Conservation (phyloP, 192 early-diverging fungal species). For the Rhizophagus sp. region DNA sequence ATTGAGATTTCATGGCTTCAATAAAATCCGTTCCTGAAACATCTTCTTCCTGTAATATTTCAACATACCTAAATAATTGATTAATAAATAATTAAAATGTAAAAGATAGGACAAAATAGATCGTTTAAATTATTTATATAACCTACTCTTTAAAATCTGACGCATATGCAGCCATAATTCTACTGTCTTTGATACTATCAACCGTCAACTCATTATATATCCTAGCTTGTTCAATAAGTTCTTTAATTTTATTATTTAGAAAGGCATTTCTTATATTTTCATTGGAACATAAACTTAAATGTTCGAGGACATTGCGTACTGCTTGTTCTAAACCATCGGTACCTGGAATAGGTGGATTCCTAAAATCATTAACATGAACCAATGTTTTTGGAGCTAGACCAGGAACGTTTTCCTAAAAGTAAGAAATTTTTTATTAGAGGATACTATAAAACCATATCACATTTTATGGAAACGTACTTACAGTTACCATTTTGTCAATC, state of each 20-base stretch:
- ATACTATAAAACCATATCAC: too few relatives aligned
- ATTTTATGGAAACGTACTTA: too few relatives aligned
- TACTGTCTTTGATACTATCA: background rate
- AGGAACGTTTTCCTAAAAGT: too few relatives aligned
- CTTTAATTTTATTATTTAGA: background rate
- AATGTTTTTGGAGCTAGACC: too few relatives aligned
- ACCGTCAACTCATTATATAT: background rate
- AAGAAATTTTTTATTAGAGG: too few relatives aligned
- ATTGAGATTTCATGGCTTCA: constrained; percentile 10
- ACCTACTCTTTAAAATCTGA: constrained; percentile 8
- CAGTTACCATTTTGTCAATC: too few relatives aligned
- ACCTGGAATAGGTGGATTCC: background rate
- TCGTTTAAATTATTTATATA: background rate
- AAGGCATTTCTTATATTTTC: background rate
- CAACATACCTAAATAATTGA: constrained; percentile 9
- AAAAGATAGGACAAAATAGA: too few relatives aligned
- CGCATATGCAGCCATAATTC: background rate
- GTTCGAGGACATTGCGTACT: background rate
- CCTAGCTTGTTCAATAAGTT: background rate
- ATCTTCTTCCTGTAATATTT: constrained; percentile 8
- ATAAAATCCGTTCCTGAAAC: constrained; percentile 7
- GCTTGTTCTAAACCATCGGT: background rate
- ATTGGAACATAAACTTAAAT: background rate
- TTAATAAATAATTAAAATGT: background rate
- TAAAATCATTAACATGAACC: background rate